Base-by-base conservation (phyloP, 2,329 filamentous ascomycete genomes). In the Colletotrichum plurivorum region DNA sequence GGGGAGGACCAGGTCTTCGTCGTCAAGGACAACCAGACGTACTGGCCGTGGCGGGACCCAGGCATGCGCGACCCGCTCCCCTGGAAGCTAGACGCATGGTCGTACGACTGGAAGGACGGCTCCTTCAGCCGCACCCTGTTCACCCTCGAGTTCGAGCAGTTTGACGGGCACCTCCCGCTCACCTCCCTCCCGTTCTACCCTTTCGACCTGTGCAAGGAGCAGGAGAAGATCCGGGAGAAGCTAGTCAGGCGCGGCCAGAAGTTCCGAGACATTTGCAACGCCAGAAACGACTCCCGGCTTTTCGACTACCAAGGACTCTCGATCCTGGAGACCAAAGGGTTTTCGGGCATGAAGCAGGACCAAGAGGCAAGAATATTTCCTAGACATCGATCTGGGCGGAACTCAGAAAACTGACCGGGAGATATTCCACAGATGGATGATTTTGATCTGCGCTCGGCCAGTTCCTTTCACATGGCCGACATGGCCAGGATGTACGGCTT, bases 1-100 rank as follows among this genome's bases (percentile, higher is more conserved):
- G n/a, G 45, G 9, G 25, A 71, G 46, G 15, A 53, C 25, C 68
- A 71, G 18, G 48, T 71, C 3, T 71, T 71, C 36, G 12, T 71
- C 15, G 64, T 70, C 6, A 15, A 54, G 22, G 56, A 62, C 13
- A 57, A 57, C 18, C 41, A 22, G 22, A 31, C 22, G 48, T 25
- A 55, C 15, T 39, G 48, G 13, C 51, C 51, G 9, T 53, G 51
- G 51, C 25, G 16, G 36, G 51, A 36, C 51, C 22, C 22, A 2
- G 25, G 25, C 25, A 31, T 31, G 22, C 22, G 27, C 18, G 27
- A 53, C 25, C 8, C 25, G 51, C 22, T 31, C 10, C 51, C 51
- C 36, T 53, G 16, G 27, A 53, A 31, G 51, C n/a, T 53, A 9
- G 51, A 53, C 2, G 51, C 51, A 16, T 53, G 51, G 16, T 53